Base-by-base conservation (phyloP, 352 stramenopile genomes). In the Phytophthora hybrid region DNA sequence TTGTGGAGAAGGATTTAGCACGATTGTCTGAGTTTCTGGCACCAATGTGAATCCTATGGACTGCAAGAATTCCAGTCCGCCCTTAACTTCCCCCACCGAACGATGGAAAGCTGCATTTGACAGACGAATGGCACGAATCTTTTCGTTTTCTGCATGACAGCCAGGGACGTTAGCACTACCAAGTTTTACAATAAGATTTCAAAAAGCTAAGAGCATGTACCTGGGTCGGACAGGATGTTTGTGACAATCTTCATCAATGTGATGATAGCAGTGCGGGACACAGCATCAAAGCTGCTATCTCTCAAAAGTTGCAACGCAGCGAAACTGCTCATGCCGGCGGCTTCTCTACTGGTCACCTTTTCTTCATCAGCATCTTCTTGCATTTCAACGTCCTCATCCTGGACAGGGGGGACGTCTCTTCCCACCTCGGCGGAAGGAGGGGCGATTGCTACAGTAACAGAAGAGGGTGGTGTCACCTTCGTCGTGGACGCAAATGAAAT, bases 231-330 rank as follows among this genome's bases (percentile, higher is more conserved):
- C 21, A 97, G 71, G 23, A 97, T 77, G 61, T 96, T 97, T 11
- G 87, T 85, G 54, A 96, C 72, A 61, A 97, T 95, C 75, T 94
- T 96, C 84, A 96, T 90, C 37, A 97, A 66, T 19, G 88, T 96
- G 39, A 71, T 75, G 31, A 96, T 70, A n/a, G 88, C 78, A 2
- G 59, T 70, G 13, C 76, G 78, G 13, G 88, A 93, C 1, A 90
- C 85, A 9, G 85, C 76, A 69, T 97, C 91, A 67, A 95, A 97
- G 66, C 74, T 89, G 64, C 73, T 88, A 69, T 93, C 79, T 37
- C 89, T 85, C 11, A 97, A 77, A 61, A 89, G 61, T 65, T 95
- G 87, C 37, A 97, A 71, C 10, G 88, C 79, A 18, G 92, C 83
- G 58, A 85, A 89, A 41, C 74, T 87, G 34, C 62, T 88, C 74